Base-by-base conservation (phyloP, 129 eudicot species). In the Chrysanthemum lavandulifolium region DNA sequence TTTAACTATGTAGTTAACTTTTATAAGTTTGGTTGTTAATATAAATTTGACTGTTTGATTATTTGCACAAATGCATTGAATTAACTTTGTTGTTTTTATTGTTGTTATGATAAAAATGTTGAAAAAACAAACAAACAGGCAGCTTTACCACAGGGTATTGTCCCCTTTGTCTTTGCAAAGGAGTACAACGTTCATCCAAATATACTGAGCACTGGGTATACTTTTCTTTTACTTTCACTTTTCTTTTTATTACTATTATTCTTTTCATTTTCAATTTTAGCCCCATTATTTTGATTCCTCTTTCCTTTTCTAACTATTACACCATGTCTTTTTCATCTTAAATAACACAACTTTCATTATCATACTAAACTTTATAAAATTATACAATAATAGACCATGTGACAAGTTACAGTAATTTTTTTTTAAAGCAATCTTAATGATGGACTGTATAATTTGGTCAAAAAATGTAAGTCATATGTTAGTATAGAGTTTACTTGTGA, bases 61-160 rank as follows among this genome's bases (percentile, higher is more conserved):
- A 36, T 36, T 36, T 65, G 64, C 54, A 74, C 58, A 65, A 36
- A 6, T 36, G 21, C 55, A 40, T 57, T 23, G 72, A 50, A 13
- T 66, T 36, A 54, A 78, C 9, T 63, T 36, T 80, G 21, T 71
- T 21, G 18, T 61, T 61, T 5, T 36, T 61, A 3, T 36, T 54
- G 64, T 10, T 56, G 36, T 40, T 3, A 40, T 79, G 78, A 48
- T 77, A 63, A 58, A 74, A 16, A 60, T 68, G 60, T 47, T 53
- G 40, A 68, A 45, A 51, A 68, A 73, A 72, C 60, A 84, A 76
- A 75, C 78, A 83, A 72, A 67, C 88, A 92, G 98, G 96, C 98
- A 29, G 95, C 98, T 71, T 84, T 92, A 79, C 98, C 98, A 19
- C 98, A 92, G 88, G 98, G 98, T 56, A 92, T 92, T 84, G 98